phyloP scores from a whole-genome alignment of 306 rosid species.

The Luffa aegyptiaca region DNA sequence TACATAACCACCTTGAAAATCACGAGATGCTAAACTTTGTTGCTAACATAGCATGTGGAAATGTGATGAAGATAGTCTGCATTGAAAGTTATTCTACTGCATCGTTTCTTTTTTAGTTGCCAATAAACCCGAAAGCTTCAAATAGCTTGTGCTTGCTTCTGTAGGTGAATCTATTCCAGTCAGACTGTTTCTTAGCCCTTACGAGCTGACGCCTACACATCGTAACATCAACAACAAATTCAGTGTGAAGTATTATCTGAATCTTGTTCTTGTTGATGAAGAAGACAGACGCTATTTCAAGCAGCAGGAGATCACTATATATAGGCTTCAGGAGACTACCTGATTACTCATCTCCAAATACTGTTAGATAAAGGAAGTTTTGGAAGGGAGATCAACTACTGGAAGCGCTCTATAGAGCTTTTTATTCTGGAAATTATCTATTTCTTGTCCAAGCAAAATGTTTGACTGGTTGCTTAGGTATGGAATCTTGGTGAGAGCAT shows the following conservation, averaged over 20 bases:
- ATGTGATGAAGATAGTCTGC: not conserved
- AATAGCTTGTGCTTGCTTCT: conserved; percentile 9
- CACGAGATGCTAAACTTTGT: not conserved
- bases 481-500: not conserved
- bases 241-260: conserved; percentile 93
- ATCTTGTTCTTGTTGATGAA: conserved; percentile 94
- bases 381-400: not conserved
- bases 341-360: conserved; percentile 21
- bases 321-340: conserved; percentile 69
- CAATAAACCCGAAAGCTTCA: not conserved
- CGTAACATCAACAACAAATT: conserved; percentile 93
- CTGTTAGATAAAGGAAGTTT: not conserved
- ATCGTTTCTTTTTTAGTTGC: not conserved
- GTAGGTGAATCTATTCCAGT: conserved; percentile 99
- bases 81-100: not conserved
- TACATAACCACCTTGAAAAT: not conserved
- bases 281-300: conserved; percentile 96
- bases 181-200: conserved; percentile 95
- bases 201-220: conserved; percentile 90
- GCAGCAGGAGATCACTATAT: conserved; percentile 98
- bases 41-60: not conserved
- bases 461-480: not conserved
- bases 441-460: conserved; percentile 5
- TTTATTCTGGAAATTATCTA: not conserved
- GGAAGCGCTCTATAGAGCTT: not conserved